Base-by-base conservation (phyloP, 805 yeast genomes). In the Nakazawaea holstii region DNA sequence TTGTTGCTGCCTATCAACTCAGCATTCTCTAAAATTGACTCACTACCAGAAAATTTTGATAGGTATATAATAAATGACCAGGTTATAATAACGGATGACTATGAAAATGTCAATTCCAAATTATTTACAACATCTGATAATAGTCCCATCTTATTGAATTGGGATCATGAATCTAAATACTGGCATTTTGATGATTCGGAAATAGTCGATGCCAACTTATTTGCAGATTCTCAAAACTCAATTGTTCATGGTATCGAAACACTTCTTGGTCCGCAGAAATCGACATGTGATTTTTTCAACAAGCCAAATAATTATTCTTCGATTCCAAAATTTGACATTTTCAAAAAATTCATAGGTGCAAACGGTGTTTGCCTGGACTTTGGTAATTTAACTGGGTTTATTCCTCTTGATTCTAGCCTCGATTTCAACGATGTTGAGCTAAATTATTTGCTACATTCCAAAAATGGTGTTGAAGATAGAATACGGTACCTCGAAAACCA, bases 1-100 rank as follows among this genome's bases (percentile, higher is more conserved):
- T 63, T 88, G n/a, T 59, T 85, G 36, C 95, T 95, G 1, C 95
- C 96, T 0, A 74, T 84, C 10, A 88, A 88, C 59, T 80, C 83
- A 53, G 96, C 96, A 1, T 87, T 85, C 61, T 15, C 37, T 10
- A 38, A 35, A 15, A 55, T 39, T 4, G 48, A 35, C 27, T 27
- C 8, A 5, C 50, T 51, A 31, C 48, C 51, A 27, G 36, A 51
- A 11, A 57, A 55, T 8, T 48, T 64, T 11, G 40, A 55, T 17
- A 59, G 64, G 31, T 65, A 76, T 55, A 50, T 68, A 6, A 59
- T 76, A 13, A 56, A 72, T 36, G 52, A 55, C 3, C 36, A 33
- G 4, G 62, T 74, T 0, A 44, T 64, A 6, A 43, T 53, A 7
- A 54, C 64, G 1, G 50, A 50, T 4, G 65, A 66, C 29, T 49